Conservation (phyloP, 768 basidiomycete genomes). For the Termitomyces sp. region DNA sequence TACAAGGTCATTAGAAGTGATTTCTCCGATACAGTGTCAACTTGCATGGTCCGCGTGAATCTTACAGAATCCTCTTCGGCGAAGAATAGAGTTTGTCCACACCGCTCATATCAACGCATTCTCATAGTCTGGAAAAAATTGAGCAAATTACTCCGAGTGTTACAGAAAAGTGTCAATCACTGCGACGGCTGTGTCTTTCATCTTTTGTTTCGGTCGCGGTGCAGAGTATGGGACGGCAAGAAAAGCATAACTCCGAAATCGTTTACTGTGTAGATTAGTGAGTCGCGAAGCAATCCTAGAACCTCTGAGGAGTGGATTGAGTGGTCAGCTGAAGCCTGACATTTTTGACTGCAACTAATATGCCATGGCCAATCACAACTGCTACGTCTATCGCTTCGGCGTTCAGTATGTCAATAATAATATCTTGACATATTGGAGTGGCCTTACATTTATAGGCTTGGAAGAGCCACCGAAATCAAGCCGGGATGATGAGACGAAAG, state of each 20-base stretch:
- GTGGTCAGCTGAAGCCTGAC: neutral
- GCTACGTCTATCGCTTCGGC: conserved; percentile 25
- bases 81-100: conserved; percentile 33
- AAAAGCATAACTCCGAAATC: conserved; percentile 36
- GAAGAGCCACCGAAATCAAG: conserved; percentile 46
- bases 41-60: conserved; percentile 30
- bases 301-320: conserved; percentile 25
- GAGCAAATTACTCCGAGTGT: neutral
- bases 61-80: conserved; percentile 23
- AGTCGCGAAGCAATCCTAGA: conserved; percentile 28
- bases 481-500: conserved; percentile 39
- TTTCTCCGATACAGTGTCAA: neutral
- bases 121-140: conserved; percentile 21
- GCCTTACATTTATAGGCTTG: conserved; percentile 33
- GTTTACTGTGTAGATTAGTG: conserved; percentile 28
- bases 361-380: conserved; percentile 40
- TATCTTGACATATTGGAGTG: conserved; percentile 32
- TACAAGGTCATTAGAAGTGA: neutral
- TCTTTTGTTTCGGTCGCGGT: conserved; percentile 22
- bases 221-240: conserved; percentile 30
- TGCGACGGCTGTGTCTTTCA: conserved; percentile 17
- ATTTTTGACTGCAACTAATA: conserved; percentile 1
- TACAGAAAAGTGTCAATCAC: conserved; percentile 7
- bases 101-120: conserved; percentile 29
- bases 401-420: conserved; percentile 37